Conservation (phyloP, 2,329 filamentous ascomycete genomes). For the Chrysosporium queenslandicum region DNA sequence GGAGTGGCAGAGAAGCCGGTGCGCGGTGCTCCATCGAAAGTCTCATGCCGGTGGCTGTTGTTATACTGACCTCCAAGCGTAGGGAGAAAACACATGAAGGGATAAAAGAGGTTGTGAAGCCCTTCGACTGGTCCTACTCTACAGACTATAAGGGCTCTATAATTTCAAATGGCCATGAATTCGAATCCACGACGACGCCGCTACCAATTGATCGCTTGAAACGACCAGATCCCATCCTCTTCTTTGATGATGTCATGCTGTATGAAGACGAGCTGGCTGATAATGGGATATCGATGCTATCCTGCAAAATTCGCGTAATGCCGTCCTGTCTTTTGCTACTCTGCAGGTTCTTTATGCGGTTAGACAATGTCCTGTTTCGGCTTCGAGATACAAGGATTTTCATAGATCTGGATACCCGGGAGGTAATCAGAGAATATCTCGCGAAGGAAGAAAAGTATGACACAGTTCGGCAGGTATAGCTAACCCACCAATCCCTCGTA, state of each 20-base stretch:
- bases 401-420: constrained; percentile 69
- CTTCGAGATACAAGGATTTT: constrained; percentile 86
- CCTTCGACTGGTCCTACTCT: constrained; percentile 97
- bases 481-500: not conserved
- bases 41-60: not conserved
- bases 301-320: constrained; percentile 88
- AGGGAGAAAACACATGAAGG: constrained; percentile 71
- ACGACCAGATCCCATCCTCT: constrained; percentile 83
- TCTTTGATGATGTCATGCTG: constrained; percentile 91
- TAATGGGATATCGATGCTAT: constrained; percentile 86
- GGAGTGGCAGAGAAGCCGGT: constrained; percentile 68
- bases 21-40: constrained; percentile 36
- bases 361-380: constrained; percentile 81
- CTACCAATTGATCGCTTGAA: constrained; percentile 83
- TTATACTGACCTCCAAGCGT: not conserved
- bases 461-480: constrained; percentile 58
- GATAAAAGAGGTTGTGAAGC: constrained; percentile 88
- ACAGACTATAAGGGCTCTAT: constrained; percentile 70
- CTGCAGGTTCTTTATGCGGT: constrained; percentile 77
- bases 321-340: constrained; percentile 76
- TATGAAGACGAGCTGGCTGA: constrained; percentile 98
- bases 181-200: constrained; percentile 40
- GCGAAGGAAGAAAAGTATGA: constrained; percentile 76
- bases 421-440: constrained; percentile 81
- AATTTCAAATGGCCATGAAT: constrained; percentile 26